These are phyloP conservation scores for Kurtzmaniella cleridarum DNA, from an alignment of 805 yeast genomes.

Conservation along the genomic window DNA sequence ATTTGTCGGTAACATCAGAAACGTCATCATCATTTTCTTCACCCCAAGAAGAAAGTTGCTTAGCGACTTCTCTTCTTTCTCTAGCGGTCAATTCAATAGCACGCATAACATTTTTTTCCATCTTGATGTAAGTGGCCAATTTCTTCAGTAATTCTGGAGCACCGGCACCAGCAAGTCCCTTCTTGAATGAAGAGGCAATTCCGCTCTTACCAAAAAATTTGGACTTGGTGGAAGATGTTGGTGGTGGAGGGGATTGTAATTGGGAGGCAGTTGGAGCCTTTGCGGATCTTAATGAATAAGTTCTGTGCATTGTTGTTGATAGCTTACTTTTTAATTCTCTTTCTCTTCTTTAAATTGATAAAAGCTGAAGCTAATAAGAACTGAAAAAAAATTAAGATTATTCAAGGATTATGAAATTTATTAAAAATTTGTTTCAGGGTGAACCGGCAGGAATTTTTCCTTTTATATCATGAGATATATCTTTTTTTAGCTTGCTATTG, in stretches of 20 bases:
- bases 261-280: slow-evolving; percentile 98
- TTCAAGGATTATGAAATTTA: too few relatives aligned
- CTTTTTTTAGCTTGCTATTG: too few relatives aligned
- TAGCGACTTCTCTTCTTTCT: slow-evolving; percentile 78
- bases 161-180: slow-evolving; percentile 68
- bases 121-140: slow-evolving; percentile 67
- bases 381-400: too few relatives aligned
- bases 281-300: slow-evolving; percentile 89
- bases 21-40: slow-evolving; percentile 82
- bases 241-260: slow-evolving; percentile 91
- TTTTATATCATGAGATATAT: too few relatives aligned
- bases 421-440: too few relatives aligned
- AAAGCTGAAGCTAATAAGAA: too few relatives aligned
- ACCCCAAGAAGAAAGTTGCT: slow-evolving; percentile 83
- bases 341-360: too few relatives aligned
- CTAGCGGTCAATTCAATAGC: slow-evolving; percentile 71
- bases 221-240: slow-evolving; percentile 84
- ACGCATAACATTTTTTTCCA: slow-evolving; percentile 78
- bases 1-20: slow-evolving; percentile 79
- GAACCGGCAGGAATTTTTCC: too few relatives aligned
- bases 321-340: too few relatives aligned
- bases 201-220: slow-evolving; percentile 87
- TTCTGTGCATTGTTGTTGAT: slow-evolving; percentile 74
- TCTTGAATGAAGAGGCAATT: slow-evolving; percentile 55
- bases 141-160: slow-evolving; percentile 80